Base-by-base conservation (phyloP, 208 protist genomes). In the Novymonas esmeraldas region DNA sequence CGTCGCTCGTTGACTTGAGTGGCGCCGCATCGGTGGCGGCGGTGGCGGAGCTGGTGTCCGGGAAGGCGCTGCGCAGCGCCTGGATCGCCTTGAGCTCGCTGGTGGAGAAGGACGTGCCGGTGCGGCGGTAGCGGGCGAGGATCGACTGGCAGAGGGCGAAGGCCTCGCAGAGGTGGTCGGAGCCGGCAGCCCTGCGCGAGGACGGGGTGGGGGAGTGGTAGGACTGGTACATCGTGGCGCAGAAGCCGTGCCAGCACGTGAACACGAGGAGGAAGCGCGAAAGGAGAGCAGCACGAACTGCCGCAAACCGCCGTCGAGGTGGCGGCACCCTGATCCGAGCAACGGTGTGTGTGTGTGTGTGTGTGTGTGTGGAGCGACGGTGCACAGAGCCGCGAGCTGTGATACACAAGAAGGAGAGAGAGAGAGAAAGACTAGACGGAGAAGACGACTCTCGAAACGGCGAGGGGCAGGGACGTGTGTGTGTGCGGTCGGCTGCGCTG, bases 121-220 rank as follows among this genome's bases (percentile, higher is more conserved):
- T 78, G 54, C 88, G 82, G 14, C 82, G 65, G 68, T 94, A 94
- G 24, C 88, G 82, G 24, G 65, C 59, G 6, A 94, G 51, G 44
- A 94, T 90, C 18, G 82, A 83, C 63, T 94, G 81, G 56, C 82
- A 87, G n/a, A 94, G 81, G 0, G 80, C 62, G 4, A 94, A 65
- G 1, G 88, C 79, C 61, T 94, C 88, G 63, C 82, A 83, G 26
- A 94, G 72, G 61, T 94, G 85, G 10, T 75, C 79, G 1, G 79
- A 77, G 41, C 75, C 73, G 29, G 76, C 55, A 28, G 62, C 55
- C 13, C 31, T n/a, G 33, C 73, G 72, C 7, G 49, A 31, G 0
- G 42, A 33, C 18, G 36, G 22, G 7, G 0, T 5, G 20, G 20
- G 4, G 29, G 54, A 46, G 20, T 45, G 2, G 22, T 44, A 18